A percentile compares a stretch with the other conserved stretches of the same genome.
These are phyloP conservation scores for Globisporangium abappressorium DNA, from an alignment of 352 stramenopile species.

Conservation along the genomic window DNA sequence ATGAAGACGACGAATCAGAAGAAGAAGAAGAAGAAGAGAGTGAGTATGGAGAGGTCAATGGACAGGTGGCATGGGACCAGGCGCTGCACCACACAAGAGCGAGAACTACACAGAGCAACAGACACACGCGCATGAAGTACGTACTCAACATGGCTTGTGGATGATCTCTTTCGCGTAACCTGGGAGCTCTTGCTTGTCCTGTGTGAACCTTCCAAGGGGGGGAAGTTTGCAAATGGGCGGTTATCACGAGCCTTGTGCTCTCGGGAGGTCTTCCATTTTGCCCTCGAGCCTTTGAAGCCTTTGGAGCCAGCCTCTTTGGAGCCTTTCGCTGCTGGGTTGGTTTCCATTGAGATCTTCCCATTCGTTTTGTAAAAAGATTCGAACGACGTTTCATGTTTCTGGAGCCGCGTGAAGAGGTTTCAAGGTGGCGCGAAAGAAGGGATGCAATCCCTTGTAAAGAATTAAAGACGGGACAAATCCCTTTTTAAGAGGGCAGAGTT, in stretches of 20 bases:
- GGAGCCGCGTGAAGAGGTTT: neutral
- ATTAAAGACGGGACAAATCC: neutral
- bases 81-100: neutral
- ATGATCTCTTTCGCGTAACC: neutral
- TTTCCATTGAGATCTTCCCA: neutral
- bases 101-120: neutral
- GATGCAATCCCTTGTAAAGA: neutral
- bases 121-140: neutral
- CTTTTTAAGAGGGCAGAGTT: neutral
- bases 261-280: neutral
- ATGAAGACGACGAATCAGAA: neutral
- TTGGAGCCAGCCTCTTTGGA: neutral
- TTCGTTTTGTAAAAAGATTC: neutral
- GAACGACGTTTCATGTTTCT: constrained; percentile 7
- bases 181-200: neutral
- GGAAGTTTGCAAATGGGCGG: constrained; percentile 1
- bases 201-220: neutral
- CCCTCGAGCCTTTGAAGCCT: neutral
- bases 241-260: neutral
- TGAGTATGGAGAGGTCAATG: neutral
- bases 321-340: neutral
- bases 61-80: neutral
- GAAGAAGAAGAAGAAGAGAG: neutral
- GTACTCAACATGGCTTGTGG: constrained; percentile 1
- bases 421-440: neutral